Evolutionary conservation across 2,329 filamentous ascomycete genomes (phyloP).

Genomic region (Venturia nashicola): DNA sequence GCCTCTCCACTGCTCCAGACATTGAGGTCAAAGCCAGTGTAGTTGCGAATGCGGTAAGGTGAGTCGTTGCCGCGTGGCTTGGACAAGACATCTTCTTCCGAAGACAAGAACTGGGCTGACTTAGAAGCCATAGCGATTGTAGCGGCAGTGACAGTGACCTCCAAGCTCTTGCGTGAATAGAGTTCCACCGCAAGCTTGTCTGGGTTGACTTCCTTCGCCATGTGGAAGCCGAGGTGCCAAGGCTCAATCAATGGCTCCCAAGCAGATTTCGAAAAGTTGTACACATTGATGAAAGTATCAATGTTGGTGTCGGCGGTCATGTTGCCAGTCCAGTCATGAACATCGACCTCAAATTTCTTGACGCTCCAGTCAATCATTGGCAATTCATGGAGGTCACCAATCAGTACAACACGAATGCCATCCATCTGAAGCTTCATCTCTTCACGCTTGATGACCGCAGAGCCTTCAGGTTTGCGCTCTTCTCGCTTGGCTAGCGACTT

Average conservation of each 20-base stretch:
- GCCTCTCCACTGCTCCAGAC: conserved; percentile 67
- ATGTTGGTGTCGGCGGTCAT: conserved; percentile 82
- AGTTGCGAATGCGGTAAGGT: conserved; percentile 86
- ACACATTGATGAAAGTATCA: conserved; percentile 90
- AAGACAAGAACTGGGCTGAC: conserved; percentile 78
- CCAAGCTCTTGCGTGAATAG: conserved; percentile 79
- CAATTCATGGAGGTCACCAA: conserved; percentile 90
- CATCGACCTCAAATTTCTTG: conserved; percentile 74
- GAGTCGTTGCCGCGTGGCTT: conserved; percentile 87
- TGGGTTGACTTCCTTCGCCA: conserved; percentile 64
- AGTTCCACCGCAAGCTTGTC: conserved; percentile 77
- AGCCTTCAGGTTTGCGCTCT: too few relatives aligned
- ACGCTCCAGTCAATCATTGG: conserved; percentile 90
- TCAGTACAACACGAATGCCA: conserved; percentile 82
- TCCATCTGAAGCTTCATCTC: conserved; percentile 78
- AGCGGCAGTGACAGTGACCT: conserved; percentile 84
- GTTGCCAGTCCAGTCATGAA: conserved; percentile 81
- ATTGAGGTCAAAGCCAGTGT: conserved; percentile 83
- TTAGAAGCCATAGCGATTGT: conserved; percentile 90
- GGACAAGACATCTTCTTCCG: conserved; percentile 80
- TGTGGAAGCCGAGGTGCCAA: conserved; percentile 86
- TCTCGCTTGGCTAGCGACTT: conserved; percentile 45
- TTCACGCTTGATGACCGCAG: conserved; percentile 53
- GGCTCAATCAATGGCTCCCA: conserved; percentile 97
- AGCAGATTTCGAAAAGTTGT: conserved; percentile 97